These are phyloP conservation scores for Pyrenopolyporus hunteri DNA, from an alignment of 495 filamentous ascomycete species.

Conservation along the genomic window DNA sequence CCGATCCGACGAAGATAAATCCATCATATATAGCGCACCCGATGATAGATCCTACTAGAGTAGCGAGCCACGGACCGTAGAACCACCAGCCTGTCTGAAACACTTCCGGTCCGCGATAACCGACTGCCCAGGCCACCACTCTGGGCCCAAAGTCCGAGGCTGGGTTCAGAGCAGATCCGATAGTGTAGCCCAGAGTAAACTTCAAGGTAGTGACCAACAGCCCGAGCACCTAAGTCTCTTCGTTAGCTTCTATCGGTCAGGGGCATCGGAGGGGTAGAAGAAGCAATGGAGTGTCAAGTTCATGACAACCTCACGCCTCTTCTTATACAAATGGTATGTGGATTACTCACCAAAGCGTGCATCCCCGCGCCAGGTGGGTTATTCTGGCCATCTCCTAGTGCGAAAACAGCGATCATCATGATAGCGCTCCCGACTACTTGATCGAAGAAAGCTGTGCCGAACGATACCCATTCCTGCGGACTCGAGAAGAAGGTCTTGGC, in stretches of 20 bases:
- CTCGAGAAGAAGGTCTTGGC: constrained; percentile 50
- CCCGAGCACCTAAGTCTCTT: constrained; percentile 45
- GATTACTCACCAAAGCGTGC: constrained; percentile 43
- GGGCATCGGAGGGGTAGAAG: background rate
- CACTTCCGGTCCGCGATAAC: constrained; percentile 52
- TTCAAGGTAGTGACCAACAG: constrained; percentile 51
- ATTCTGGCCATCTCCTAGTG: constrained; percentile 62
- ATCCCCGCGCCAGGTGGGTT: constrained; percentile 61
- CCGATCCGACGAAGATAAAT: constrained; percentile 59
- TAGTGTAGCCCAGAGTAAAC: constrained; percentile 55
- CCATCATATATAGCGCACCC: constrained; percentile 60
- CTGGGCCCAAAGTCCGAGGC: constrained; percentile 60
- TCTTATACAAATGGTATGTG: no score
- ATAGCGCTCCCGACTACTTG: constrained; percentile 57
- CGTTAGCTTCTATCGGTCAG: constrained; percentile 10
- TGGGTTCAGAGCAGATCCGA: constrained; percentile 56
- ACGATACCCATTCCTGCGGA: constrained; percentile 52
- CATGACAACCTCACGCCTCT: background rate
- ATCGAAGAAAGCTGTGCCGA: constrained; percentile 57
- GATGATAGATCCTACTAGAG: constrained; percentile 51
- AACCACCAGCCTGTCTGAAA: constrained; percentile 56
- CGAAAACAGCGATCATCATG: constrained; percentile 55
- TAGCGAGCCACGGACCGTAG: constrained; percentile 57
- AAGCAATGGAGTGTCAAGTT: background rate
- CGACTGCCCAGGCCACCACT: constrained; percentile 45